Conservation (phyloP, 2,329 filamentous ascomycete genomes). For the Alternaria atra region DNA sequence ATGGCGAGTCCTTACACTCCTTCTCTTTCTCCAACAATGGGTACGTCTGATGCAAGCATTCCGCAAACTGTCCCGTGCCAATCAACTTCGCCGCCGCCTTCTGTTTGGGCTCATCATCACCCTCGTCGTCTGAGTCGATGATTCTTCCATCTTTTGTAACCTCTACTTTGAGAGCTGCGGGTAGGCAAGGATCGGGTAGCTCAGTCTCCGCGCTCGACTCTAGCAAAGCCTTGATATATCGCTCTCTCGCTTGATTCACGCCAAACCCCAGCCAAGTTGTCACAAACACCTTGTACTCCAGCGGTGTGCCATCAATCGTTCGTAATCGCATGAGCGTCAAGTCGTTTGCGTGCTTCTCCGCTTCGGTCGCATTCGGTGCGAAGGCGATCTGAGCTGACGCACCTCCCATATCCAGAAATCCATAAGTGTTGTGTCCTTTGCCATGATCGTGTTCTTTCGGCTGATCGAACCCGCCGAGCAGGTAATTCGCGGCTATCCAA, state of each 20-base stretch:
- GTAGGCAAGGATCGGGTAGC: conserved; percentile 90
- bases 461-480: conserved; percentile 88
- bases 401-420: conserved; percentile 97
- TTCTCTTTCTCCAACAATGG: conserved; percentile 90
- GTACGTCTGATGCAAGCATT: conserved; percentile 82
- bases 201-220: conserved; percentile 72
- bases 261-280: conserved; percentile 97
- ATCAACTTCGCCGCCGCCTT: conserved; percentile 64
- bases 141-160: conserved; percentile 76
- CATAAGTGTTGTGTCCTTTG: conserved; percentile 91
- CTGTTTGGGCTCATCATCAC: conserved; percentile 34
- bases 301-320: conserved; percentile 76
- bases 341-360: conserved; percentile 87
- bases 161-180: conserved; percentile 76
- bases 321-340: conserved; percentile 86
- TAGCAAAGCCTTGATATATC: conserved; percentile 82
- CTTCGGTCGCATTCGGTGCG: conserved; percentile 90
- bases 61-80: conserved; percentile 86
- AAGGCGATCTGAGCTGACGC: conserved; percentile 98
- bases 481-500: conserved; percentile 96
- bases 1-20: conserved; percentile 82
- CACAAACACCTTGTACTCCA: conserved; percentile 91
- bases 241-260: conserved; percentile 88
- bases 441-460: conserved; percentile 80
- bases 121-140: conserved; percentile 55